phyloP scores from a whole-genome alignment of 108 stramenopile genomes.

The Cylindrotheca closterium region DNA sequence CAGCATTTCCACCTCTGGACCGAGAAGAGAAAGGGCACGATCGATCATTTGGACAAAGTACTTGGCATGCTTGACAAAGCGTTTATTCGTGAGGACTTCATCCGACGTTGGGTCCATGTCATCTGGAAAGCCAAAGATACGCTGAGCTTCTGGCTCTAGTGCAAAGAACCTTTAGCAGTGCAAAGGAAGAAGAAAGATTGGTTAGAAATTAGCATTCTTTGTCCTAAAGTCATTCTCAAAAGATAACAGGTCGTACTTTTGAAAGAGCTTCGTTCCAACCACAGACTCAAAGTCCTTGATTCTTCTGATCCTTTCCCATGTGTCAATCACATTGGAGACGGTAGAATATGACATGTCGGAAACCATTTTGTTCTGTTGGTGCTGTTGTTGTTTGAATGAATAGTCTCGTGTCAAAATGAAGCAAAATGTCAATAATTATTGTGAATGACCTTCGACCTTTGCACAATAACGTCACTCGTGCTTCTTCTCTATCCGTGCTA shows the following conservation, averaged over 20 bases:
- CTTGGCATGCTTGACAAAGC: slow-evolving; percentile 31
- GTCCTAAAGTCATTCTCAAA: background rate
- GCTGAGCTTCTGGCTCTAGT: slow-evolving; percentile 18
- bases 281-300: slow-evolving; percentile 22
- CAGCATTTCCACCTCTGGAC: slow-evolving; percentile 38
- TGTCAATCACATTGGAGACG: slow-evolving; percentile 34
- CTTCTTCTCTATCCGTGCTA: no score
- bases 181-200: background rate
- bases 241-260: slow-evolving; percentile 19
- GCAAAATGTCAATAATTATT: no score
- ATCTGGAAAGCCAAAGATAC: slow-evolving; percentile 35
- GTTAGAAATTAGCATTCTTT: background rate
- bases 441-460: no score
- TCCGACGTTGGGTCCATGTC: slow-evolving; percentile 25
- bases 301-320: slow-evolving; percentile 28
- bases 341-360: slow-evolving; percentile 34
- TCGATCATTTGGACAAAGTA: slow-evolving; percentile 41
- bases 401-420: no score
- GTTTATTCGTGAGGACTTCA: slow-evolving; percentile 16
- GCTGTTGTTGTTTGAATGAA: background rate
- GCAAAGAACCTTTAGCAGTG: slow-evolving; percentile 20
- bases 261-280: slow-evolving; percentile 33
- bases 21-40: slow-evolving; percentile 29
- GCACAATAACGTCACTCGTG: no score
- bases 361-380: slow-evolving; percentile 8